Evolutionary conservation across 2,329 filamentous ascomycete genomes (phyloP), one percentile per base, ranked within the genome.

Genomic region (Clonostachys sp.): DNA sequence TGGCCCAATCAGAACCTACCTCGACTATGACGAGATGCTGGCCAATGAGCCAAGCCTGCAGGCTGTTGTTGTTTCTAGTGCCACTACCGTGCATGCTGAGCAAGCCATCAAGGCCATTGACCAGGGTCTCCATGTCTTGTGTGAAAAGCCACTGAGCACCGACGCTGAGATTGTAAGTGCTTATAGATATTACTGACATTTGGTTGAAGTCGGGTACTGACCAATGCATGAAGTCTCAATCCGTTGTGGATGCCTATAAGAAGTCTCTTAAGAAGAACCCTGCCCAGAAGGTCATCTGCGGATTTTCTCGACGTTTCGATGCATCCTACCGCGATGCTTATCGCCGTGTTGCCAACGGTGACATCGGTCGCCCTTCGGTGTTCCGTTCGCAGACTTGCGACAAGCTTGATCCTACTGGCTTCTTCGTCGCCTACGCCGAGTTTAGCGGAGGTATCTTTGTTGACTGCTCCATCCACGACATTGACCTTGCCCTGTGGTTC

Each of bases 381-480:
- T 72, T 87, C 57, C 81, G 83, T 56, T 80, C 74, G 42, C 83
- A 87, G 62, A 87, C 83, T 4, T 86, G 82, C 64, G 84, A 87
- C 64, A 84, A 80, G 60, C 76, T 81, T 51, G 81, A 86, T 53
- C 79, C 81, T 0, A 73, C 73, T 0, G 83, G 83, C 44, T 87
- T 86, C 72, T 87, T 86, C 61, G 81, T 87, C 47, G 71, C 74
- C 33, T 87, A 87, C 63, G 81, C 84, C 12, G 70, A 81, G 55
- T 83, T 78, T 64, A 78, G 71, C 2, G 84, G 84, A 34, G 83
- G 83, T 18, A 85, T 87, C 59, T 87, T 87, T 55, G 84, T 87
- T 48, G 84, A 87, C 68, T 84, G 80, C 66, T 81, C 78, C 45
- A 81, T 87, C 57, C 84, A 87, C 67, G 84, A 87, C 55, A 87